These are phyloP conservation scores for Hypomyces rosellus DNA, from an alignment of 2,329 filamentous ascomycete species.

Conservation along the genomic window DNA sequence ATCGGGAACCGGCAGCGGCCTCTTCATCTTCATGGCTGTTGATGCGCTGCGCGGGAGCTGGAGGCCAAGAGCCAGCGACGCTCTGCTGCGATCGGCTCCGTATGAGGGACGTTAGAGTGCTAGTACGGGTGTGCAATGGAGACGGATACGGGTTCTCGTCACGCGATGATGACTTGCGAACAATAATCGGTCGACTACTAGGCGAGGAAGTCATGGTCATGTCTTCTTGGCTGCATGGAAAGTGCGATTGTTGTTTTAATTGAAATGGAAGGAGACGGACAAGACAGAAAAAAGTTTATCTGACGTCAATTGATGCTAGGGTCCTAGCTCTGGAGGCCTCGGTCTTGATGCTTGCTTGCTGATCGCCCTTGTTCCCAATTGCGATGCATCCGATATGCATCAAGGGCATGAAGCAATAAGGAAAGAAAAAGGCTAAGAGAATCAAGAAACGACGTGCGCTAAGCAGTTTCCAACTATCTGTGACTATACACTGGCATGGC, in stretches of 20 bases:
- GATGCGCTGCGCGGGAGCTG: constrained; percentile 9
- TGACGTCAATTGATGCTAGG: no score
- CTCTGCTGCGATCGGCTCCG: constrained; percentile 32
- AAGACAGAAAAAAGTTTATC: no score
- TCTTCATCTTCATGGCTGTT: constrained; percentile 27
- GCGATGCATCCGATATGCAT: no score
- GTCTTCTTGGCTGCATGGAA: neutral
- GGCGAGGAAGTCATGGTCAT: constrained; percentile 24
- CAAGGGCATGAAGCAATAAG: no score
- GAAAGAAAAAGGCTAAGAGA: no score
- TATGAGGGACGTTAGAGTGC: constrained; percentile 32
- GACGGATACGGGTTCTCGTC: constrained; percentile 27
- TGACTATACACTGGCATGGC: no score
- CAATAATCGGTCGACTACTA: constrained; percentile 15
- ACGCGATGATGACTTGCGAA: constrained; percentile 26
- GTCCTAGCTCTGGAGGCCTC: no score
- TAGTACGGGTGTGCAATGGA: constrained; percentile 30
- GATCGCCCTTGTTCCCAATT: no score
- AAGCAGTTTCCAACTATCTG: no score
- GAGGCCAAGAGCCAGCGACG: constrained; percentile 21
- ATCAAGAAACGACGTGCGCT: no score
- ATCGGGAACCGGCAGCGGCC: constrained; percentile 12
- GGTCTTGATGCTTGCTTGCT: no score
- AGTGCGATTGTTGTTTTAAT: neutral
- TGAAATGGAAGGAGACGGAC: no score